A percentile compares a stretch with the other conserved stretches of the same genome.
phyloP scores from a whole-genome alignment of 352 stramenopile species.

The Elongisporangium undulatum region DNA sequence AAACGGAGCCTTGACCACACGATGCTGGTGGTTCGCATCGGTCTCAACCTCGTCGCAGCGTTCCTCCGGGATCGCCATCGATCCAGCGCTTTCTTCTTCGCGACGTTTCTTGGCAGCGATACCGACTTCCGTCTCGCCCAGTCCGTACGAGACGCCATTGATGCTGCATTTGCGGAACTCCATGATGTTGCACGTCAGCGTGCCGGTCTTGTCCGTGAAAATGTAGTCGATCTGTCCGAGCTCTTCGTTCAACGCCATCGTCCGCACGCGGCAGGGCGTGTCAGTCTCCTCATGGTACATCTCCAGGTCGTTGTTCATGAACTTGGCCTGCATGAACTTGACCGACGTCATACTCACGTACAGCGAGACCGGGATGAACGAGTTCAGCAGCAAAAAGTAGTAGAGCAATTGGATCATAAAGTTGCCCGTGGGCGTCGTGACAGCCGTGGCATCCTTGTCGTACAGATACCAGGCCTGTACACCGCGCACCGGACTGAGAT shows the following conservation, averaged over 20 bases:
- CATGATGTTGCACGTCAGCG: slow-evolving; percentile 95
- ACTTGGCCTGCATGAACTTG: slow-evolving; percentile 90
- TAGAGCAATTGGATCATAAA: slow-evolving; percentile 92
- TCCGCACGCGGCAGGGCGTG: slow-evolving; percentile 89
- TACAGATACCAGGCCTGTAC: slow-evolving; percentile 72
- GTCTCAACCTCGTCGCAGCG: slow-evolving; percentile 28
- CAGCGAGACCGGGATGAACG: slow-evolving; percentile 94
- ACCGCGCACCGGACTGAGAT: slow-evolving; percentile 31
- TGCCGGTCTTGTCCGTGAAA: slow-evolving; percentile 95
- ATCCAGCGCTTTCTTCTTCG: slow-evolving; percentile 29
- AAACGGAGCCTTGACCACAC: slow-evolving; percentile 66
- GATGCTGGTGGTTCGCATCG: slow-evolving; percentile 26
- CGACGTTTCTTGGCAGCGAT: slow-evolving; percentile 62
- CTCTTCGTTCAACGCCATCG: slow-evolving; percentile 93
- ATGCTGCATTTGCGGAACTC: slow-evolving; percentile 97
- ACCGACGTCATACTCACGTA: slow-evolving; percentile 94
- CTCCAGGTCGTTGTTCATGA: slow-evolving; percentile 89
- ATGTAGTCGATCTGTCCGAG: slow-evolving; percentile 93
- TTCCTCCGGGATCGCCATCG: slow-evolving; percentile 18
- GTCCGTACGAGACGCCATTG: slow-evolving; percentile 91
- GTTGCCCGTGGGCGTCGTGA: slow-evolving; percentile 57
- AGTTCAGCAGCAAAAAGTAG: slow-evolving; percentile 92
- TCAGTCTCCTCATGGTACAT: slow-evolving; percentile 94
- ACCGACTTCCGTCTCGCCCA: slow-evolving; percentile 84
- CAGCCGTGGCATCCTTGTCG: slow-evolving; percentile 35